Evolutionary conservation across 345 rosid species (phyloP), one percentile per base, ranked within the genome.

Genomic region (Gossypium ekmanianum): DNA sequence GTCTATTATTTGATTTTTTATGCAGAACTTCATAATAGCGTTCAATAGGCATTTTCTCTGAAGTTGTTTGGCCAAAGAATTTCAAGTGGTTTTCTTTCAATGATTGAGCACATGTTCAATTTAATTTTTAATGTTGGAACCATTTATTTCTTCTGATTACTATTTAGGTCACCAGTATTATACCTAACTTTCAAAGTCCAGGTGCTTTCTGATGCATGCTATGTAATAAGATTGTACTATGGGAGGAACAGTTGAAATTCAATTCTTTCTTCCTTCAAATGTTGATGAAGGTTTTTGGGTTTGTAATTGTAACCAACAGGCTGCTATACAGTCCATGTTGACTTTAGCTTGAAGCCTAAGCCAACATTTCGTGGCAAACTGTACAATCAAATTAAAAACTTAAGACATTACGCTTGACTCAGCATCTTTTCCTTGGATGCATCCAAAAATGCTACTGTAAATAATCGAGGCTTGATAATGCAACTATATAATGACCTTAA

Each of bases 1-100:
- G 82, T 73, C 52, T 63, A 26, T 77, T 81, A 58, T 24, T 18
- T 70, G 14, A 43, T 54, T n/a, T 71, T 69, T 74, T 39, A 64
- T 39, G 48, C 14, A 11, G 51, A 47, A 56, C 39, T 50, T 59
- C 27, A 26, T 29, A 29, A 56, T 52, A 26, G 74, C 71, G 4
- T 48, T 17, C 17, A 51, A 43, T 68, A 55, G 39, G 20, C 58
- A 52, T 63, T 64, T 72, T 43, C 12, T 62, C 45, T 80, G 79
- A 48, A 56, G 67, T 57, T 68, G 51, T 58, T 65, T 10, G 13
- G 52, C 77, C 11, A n/a, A 64, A 27, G 67, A 61, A 43, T 74
- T 48, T 3, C n/a, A 29, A 29, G 45, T 59, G 13, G 56, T 14
- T 1, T 16, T 27, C 68, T 18, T 45, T 47, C 56, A 61, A 11